Conservation (phyloP, 805 yeast genomes). For the Metschnikowia vanudenii region DNA sequence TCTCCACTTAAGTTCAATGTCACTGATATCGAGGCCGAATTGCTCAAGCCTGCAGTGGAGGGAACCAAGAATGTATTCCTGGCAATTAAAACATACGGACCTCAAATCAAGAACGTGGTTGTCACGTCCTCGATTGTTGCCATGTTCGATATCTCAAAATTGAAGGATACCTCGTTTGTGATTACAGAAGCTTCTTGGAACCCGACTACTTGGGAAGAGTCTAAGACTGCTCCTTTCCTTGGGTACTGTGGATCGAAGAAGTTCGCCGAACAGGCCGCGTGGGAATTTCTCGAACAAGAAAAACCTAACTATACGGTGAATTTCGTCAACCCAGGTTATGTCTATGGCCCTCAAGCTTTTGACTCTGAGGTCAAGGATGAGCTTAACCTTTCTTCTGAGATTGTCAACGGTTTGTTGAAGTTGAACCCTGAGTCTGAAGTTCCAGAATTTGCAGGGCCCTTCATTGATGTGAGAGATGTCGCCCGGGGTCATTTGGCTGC, state of each 20-base stretch:
- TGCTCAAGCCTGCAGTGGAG: conserved; percentile 52
- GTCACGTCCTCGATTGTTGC: conserved; percentile 17
- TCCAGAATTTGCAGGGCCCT: conserved; percentile 24
- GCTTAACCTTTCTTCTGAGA: conserved; percentile 35
- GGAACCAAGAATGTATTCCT: conserved; percentile 18
- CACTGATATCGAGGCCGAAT: conserved; percentile 46
- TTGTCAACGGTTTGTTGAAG: conserved; percentile 42
- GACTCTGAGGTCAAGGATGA: conserved; percentile 30
- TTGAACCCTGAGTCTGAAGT: conserved; percentile 20
- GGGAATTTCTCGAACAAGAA: conserved; percentile 29
- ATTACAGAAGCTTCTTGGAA: conserved; percentile 49
- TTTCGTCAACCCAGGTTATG: conserved; percentile 23
- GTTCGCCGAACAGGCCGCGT: conserved; percentile 36
- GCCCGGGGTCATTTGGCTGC: conserved; percentile 20
- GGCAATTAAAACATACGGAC: conserved; percentile 14
- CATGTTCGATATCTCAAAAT: conserved; percentile 15
- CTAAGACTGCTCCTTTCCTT: conserved; percentile 18
- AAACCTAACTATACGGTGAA: conserved; percentile 41
- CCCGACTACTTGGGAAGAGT: conserved; percentile 49
- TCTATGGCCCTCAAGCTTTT: conserved; percentile 28
- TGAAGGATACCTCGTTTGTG: conserved; percentile 26
- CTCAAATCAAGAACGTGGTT: conserved; percentile 13
- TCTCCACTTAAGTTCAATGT: conserved; percentile 53
- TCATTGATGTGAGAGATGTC: conserved; percentile 26
- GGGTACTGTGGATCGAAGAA: conserved; percentile 40